Conservation (phyloP, 2,329 filamentous ascomycete species). For the Stagonosporopsis tanaceti region DNA sequence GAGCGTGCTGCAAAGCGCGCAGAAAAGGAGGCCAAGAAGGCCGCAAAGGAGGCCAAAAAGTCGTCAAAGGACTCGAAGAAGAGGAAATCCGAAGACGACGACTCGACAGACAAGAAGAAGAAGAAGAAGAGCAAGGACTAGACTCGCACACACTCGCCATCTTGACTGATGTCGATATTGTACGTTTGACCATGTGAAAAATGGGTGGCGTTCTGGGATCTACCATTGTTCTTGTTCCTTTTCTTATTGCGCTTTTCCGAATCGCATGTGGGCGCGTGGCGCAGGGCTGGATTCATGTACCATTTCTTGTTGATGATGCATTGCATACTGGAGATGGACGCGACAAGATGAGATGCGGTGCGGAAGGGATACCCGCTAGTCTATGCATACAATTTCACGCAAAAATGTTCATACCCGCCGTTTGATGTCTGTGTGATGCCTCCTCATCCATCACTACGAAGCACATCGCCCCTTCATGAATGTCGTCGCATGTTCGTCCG, state of each 20-base stretch:
- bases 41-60: slow-evolving; percentile 60
- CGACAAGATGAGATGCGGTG: not conserved
- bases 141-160: slow-evolving; percentile 13
- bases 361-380: slow-evolving; percentile 21
- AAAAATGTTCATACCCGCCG: slow-evolving; percentile 12
- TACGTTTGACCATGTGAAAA: slow-evolving; percentile 26
- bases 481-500: not conserved
- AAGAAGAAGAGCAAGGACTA: slow-evolving; percentile 64
- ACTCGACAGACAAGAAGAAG: slow-evolving; percentile 60
- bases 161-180: slow-evolving; percentile 10
- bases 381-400: slow-evolving; percentile 19
- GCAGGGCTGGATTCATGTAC: slow-evolving; percentile 27
- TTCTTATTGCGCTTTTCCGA: slow-evolving; percentile 15
- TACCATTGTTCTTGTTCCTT: slow-evolving; percentile 10
- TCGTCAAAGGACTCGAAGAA: slow-evolving; percentile 63
- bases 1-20: slow-evolving; percentile 50
- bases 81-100: slow-evolving; percentile 58
- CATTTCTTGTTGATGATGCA: slow-evolving; percentile 30
- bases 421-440: not conserved
- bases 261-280: slow-evolving; percentile 25
- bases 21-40: slow-evolving; percentile 62
- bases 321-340: slow-evolving; percentile 24
- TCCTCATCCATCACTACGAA: not conserved
- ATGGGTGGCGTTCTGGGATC: slow-evolving; percentile 23
- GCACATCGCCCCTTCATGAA: not conserved